Base-by-base conservation (phyloP, 1,139 yeast species). In the Kodamaea fungicola region DNA sequence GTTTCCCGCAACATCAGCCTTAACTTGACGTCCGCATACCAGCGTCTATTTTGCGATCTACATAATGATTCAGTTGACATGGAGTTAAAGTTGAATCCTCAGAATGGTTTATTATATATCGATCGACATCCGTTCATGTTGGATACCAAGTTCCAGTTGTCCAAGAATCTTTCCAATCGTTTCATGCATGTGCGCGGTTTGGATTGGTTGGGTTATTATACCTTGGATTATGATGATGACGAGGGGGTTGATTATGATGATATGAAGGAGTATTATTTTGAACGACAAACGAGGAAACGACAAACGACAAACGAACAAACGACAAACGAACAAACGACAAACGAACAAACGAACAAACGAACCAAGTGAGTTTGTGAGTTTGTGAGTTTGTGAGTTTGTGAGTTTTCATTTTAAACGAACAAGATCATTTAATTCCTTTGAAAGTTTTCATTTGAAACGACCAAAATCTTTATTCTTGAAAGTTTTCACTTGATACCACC, bases 231-330 rank as follows among this genome's bases (percentile, higher is more conserved):
- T 16, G 19, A 16, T 8, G 27, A 24, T 10, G 43, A 41, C 12
- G 28, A 28, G 2, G 42, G 41, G 10, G 50, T 52, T 30, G 54
- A 54, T 31, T 50, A 52, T 39, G 54, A 53, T 33, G 60, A 55
- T 34, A 37, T 55, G 37, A 49, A 47, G 33, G 41, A 37, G 13
- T 12, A 25, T 7, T 42, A 36, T 27, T 45, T 40, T 37, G n/a
- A n/a, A n/a, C n/a, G n/a, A n/a, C n/a, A n/a, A n/a, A n/a, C n/a
- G n/a, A n/a, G n/a, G n/a, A n/a, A n/a, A n/a, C n/a, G n/a, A n/a
- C n/a, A n/a, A n/a, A n/a, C n/a, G n/a, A n/a, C n/a, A n/a, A n/a
- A n/a, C n/a, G n/a, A n/a, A n/a, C n/a, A n/a, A n/a, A n/a, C n/a
- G n/a, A n/a, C n/a, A n/a, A n/a, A n/a, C n/a, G n/a, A n/a, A n/a